Conservation (phyloP, 2,329 filamentous ascomycete species). For the Talaromyces sp. region DNA sequence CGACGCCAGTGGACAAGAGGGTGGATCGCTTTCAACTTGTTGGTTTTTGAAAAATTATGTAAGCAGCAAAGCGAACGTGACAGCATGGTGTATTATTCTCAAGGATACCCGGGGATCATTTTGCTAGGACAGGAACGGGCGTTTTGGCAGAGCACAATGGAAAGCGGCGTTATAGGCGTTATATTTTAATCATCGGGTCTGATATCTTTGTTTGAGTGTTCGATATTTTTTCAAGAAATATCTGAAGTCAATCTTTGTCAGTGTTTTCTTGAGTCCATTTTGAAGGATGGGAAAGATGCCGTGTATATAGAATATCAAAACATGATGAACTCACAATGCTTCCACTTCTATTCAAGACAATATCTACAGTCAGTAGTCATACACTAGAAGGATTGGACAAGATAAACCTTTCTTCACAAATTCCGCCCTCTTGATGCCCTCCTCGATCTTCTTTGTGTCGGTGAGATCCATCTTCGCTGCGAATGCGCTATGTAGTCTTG, state of each 20-base stretch:
- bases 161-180: conserved; percentile 1
- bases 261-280: conserved; percentile 11
- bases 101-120: conserved; percentile 27
- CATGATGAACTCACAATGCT: conserved; percentile 65
- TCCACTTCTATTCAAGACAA: conserved; percentile 67
- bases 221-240: conserved; percentile 93
- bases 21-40: not conserved
- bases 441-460: conserved; percentile 71
- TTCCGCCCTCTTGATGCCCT: conserved; percentile 72
- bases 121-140: conserved; percentile 7
- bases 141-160: conserved; percentile 18
- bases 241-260: conserved; percentile 47
- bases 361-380: not conserved
- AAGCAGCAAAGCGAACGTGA: conserved; percentile 16
- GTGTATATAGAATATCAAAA: not conserved
- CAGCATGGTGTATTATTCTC: conserved; percentile 19
- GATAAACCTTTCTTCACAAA: conserved; percentile 82
- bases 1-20: too few relatives aligned
- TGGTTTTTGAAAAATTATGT: not conserved
- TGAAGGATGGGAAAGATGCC: not conserved
- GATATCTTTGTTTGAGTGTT: conserved; percentile 76
- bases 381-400: not conserved
- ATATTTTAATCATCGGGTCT: conserved; percentile 33
- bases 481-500: conserved; percentile 81
- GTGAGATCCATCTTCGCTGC: conserved; percentile 66